Percentiles rank a stretch among this genome's conserved stretches.
Conservation (phyloP, 1,139 yeast species). For the Kazachstania sp. region DNA sequence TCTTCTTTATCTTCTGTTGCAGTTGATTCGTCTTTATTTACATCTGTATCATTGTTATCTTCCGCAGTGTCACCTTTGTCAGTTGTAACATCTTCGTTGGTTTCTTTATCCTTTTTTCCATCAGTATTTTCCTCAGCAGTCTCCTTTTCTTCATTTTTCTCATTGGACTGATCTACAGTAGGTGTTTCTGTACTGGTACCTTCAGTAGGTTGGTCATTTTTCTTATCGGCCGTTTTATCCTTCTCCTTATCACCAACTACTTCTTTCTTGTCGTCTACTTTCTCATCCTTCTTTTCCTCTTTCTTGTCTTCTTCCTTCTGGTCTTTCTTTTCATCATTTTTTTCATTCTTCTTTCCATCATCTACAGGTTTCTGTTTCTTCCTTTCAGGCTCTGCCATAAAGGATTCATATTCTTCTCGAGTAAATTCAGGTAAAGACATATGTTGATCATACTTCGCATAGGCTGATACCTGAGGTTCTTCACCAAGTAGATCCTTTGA, state of each 20-base stretch:
- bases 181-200: not conserved
- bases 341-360: conserved; percentile 3
- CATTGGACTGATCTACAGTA: not conserved
- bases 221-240: not conserved
- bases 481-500: conserved; percentile 40
- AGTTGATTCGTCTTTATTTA: conserved; percentile 4
- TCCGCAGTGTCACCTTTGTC: not conserved
- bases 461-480: conserved; percentile 45
- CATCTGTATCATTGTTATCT: not conserved
- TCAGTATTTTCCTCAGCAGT: no score
- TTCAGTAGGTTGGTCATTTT: not conserved
- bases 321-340: conserved; percentile 7
- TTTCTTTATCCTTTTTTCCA: not conserved
- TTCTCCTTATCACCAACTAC: not conserved
- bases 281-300: not conserved
- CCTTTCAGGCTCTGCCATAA: conserved; percentile 29
- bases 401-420: conserved; percentile 53
- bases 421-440: conserved; percentile 64
- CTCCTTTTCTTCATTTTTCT: not conserved
- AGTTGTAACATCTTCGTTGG: not conserved
- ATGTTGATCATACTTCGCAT: conserved; percentile 65
- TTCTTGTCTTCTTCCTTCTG: no score
- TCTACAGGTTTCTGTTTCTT: not conserved
- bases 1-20: not conserved
- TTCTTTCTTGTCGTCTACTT: no score